Conservation (phyloP, 2,329 filamentous ascomycete species). For the Ophiocordyceps camponoti-floridani region DNA sequence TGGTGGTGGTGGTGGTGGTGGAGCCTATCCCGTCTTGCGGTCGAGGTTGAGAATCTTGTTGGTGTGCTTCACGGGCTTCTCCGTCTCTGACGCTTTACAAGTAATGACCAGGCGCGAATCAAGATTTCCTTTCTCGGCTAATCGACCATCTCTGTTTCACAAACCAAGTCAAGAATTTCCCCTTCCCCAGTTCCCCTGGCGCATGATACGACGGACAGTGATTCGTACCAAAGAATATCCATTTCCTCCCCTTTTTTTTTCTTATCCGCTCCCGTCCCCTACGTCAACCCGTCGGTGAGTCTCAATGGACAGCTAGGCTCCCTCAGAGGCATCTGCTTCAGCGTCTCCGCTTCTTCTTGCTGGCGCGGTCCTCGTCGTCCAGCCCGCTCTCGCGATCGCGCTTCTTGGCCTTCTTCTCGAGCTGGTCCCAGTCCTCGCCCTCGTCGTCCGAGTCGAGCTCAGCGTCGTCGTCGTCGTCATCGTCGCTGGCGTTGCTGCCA, state of each 20-base stretch:
- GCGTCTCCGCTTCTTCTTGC: conserved; percentile 34
- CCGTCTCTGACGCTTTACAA: too few species aligned
- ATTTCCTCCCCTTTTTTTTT: not conserved
- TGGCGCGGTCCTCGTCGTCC: conserved; percentile 48
- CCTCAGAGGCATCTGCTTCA: conserved; percentile 5
- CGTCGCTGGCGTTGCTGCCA: conserved; percentile 71
- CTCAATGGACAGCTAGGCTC: not conserved
- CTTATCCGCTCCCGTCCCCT: not conserved
- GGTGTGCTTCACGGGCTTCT: too few species aligned
- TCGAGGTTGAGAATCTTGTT: too few species aligned
- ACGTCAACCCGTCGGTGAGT: not conserved
- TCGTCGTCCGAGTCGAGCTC: conserved; percentile 53
- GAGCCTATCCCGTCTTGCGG: too few species aligned
- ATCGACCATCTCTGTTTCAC: too few species aligned
- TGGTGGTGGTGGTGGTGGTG: too few species aligned
- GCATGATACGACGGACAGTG: too few species aligned
- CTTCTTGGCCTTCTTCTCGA: conserved; percentile 82
- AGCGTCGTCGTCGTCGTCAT: conserved; percentile 52
- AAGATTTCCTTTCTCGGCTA: too few species aligned
- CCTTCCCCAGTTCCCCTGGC: too few species aligned
- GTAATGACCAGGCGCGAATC: too few species aligned
- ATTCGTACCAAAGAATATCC: not conserved
- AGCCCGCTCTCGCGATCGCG: conserved; percentile 47
- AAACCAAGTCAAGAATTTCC: too few species aligned
- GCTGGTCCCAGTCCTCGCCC: conserved; percentile 84